These are phyloP conservation scores for Tolypocladium tropicale DNA, from an alignment of 2,329 filamentous ascomycete species.

Conservation along the genomic window DNA sequence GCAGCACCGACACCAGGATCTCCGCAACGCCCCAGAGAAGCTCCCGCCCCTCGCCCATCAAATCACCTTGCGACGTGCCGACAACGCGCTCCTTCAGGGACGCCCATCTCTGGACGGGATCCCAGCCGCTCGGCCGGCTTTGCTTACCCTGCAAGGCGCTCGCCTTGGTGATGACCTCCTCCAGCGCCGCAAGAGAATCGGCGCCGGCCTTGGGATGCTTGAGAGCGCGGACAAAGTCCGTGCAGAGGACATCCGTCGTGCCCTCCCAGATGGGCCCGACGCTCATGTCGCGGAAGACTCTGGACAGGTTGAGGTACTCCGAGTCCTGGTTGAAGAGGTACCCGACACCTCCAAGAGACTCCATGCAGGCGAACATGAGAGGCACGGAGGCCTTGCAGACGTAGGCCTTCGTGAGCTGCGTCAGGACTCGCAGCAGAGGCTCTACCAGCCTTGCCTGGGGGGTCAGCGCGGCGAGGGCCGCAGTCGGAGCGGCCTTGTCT, in stretches of 20 bases:
- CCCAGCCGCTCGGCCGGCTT: constrained; percentile 14
- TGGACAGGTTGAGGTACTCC: constrained; percentile 55
- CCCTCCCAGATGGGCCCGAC: constrained; percentile 64
- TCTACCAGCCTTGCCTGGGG: constrained; percentile 20
- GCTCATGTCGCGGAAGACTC: constrained; percentile 53
- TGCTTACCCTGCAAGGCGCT: constrained; percentile 13
- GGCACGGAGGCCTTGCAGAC: constrained; percentile 39
- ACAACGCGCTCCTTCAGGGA: constrained; percentile 26
- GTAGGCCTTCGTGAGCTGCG: constrained; percentile 50
- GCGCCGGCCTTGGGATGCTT: constrained; percentile 31
- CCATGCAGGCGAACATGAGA: constrained; percentile 48
- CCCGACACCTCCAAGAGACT: constrained; percentile 54
- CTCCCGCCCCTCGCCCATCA: constrained; percentile 35
- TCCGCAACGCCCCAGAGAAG: constrained; percentile 34
- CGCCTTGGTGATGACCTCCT: constrained; percentile 23
- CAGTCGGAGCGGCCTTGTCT: constrained; percentile 3
- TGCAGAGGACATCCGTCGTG: constrained; percentile 59
- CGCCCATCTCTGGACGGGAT: constrained; percentile 27
- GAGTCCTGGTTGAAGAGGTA: constrained; percentile 55
- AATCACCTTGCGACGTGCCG: constrained; percentile 19
- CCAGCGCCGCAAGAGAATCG: constrained; percentile 30
- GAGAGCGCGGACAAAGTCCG: constrained; percentile 35
- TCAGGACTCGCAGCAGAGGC: constrained; percentile 45
- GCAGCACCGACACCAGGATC: constrained; percentile 30
- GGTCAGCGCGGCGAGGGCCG: constrained; percentile 18